A percentile compares a stretch with the other conserved stretches of the same genome.
Conservation (phyloP, 2,329 filamentous ascomycete species). For the Kalmusia sp. region DNA sequence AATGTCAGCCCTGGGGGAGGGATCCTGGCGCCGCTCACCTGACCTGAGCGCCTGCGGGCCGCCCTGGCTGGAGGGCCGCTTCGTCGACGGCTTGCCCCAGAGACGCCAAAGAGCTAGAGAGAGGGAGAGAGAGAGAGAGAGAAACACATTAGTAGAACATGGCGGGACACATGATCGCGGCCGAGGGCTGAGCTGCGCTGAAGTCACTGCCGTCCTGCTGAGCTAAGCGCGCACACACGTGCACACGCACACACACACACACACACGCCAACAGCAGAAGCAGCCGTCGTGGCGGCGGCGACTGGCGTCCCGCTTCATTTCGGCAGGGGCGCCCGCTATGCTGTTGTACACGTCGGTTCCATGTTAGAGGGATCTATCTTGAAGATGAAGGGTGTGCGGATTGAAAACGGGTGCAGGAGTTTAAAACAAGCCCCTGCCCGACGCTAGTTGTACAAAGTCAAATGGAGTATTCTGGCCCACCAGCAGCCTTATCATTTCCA, state of each 20-base stretch:
- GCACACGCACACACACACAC: slow-evolving; percentile 1
- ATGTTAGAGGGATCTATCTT: neutral
- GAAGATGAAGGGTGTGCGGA: slow-evolving; percentile 3
- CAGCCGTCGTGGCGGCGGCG: neutral
- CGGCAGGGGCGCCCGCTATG: slow-evolving; percentile 7
- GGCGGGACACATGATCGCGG: too few relatives aligned
- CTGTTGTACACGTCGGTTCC: neutral
- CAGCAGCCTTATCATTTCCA: slow-evolving; percentile 78
- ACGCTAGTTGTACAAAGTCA: slow-evolving; percentile 82
- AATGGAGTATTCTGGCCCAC: slow-evolving; percentile 88
- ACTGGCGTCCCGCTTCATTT: slow-evolving; percentile 1
- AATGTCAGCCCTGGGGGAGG: too few relatives aligned
- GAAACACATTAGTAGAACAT: too few relatives aligned
- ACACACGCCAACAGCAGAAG: neutral
- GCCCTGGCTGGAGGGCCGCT: too few relatives aligned
- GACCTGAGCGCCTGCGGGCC: neutral
- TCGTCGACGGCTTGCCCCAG: too few relatives aligned
- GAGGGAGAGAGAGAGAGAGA: too few relatives aligned
- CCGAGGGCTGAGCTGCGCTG: too few relatives aligned
- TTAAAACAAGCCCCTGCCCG: slow-evolving; percentile 62
- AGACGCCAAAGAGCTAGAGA: too few relatives aligned
- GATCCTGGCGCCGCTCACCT: neutral
- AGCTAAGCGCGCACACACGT: too few relatives aligned
- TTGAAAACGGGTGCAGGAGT: slow-evolving; percentile 9
- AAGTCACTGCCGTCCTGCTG: slow-evolving; percentile 1